phyloP scores from a whole-genome alignment of 1,139 yeast species.

The Candida tropicalis region DNA sequence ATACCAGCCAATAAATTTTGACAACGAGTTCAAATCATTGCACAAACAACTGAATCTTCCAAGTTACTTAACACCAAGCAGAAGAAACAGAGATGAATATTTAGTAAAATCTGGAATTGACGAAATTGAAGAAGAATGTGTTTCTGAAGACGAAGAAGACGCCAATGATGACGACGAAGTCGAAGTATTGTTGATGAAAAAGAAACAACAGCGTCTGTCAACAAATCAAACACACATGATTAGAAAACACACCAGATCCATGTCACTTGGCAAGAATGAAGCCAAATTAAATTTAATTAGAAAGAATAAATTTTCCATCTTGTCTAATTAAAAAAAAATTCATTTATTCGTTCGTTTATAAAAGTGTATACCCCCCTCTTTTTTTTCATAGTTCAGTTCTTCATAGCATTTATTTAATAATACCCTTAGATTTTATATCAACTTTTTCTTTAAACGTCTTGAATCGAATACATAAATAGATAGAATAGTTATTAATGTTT shows the following conservation, averaged over 20 bases:
- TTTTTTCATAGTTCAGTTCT: conserved; percentile 4
- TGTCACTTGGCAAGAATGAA: conserved; percentile 45
- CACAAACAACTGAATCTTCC: conserved; percentile 40
- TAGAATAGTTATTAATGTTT: too few relatives aligned
- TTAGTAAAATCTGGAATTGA: conserved; percentile 24
- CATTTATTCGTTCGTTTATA: background rate
- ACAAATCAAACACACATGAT: conserved; percentile 11
- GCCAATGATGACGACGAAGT: conserved; percentile 33
- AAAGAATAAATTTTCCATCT: conserved; percentile 26
- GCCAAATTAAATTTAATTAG: conserved; percentile 36
- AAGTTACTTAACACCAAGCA: conserved; percentile 37
- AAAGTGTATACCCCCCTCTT: background rate
- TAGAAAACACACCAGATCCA: conserved; percentile 35
- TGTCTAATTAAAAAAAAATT: conserved; percentile 10
- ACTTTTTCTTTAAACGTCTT: too few relatives aligned
- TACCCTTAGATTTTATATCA: background rate
- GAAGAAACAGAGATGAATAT: conserved; percentile 27
- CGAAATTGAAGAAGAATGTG: conserved; percentile 20
- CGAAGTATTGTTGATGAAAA: conserved; percentile 25
- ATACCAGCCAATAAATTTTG: conserved; percentile 34
- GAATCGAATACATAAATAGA: background rate
- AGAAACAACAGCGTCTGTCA: conserved; percentile 13
- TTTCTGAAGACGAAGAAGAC: conserved; percentile 12
- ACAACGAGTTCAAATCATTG: conserved; percentile 36
- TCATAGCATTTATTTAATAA: conserved; percentile 1